Percentiles rank a stretch among this genome's conserved stretches.
phyloP scores from a whole-genome alignment of 768 basidiomycete genomes.

The Amanita rubescens region DNA sequence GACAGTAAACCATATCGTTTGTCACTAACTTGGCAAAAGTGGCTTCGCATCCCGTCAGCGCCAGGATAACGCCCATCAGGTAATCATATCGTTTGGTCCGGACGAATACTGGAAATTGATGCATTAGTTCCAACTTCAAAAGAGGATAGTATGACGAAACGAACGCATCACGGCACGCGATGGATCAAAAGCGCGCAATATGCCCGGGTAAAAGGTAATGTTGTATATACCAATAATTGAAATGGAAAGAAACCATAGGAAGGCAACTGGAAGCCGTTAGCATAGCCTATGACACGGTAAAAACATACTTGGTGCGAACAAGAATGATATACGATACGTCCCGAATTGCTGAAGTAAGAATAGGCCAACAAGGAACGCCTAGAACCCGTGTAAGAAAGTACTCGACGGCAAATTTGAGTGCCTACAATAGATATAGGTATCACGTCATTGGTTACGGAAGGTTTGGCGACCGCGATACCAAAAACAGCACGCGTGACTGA shows the following conservation, averaged over 20 bases:
- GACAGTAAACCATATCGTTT: background rate
- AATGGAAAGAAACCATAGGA: conserved; percentile 49
- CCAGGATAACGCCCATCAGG: conserved; percentile 55
- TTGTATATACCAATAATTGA: conserved; percentile 50
- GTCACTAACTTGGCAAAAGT: conserved; percentile 52
- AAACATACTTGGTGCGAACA: conserved; percentile 47
- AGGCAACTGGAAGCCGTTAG: conserved; percentile 25
- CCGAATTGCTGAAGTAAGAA: conserved; percentile 58
- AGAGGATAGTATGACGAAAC: conserved; percentile 25
- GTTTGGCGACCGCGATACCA: conserved; percentile 56
- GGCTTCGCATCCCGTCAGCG: conserved; percentile 62
- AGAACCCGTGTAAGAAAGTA: background rate
- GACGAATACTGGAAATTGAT: conserved; percentile 47
- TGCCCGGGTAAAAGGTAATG: conserved; percentile 43
- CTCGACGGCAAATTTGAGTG: background rate
- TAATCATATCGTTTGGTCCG: conserved; percentile 54
- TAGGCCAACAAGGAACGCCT: conserved; percentile 50
- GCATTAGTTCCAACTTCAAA: background rate
- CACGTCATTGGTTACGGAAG: conserved; percentile 37
- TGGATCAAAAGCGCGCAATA: conserved; percentile 62
- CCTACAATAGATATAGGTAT: conserved; percentile 52
- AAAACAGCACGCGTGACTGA: conserved; percentile 61
- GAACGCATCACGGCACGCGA: conserved; percentile 55
- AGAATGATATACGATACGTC: conserved; percentile 38
- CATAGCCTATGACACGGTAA: conserved; percentile 16